Base-by-base conservation (phyloP, 1,139 yeast species). In the Debaryomyces nepalensis region DNA sequence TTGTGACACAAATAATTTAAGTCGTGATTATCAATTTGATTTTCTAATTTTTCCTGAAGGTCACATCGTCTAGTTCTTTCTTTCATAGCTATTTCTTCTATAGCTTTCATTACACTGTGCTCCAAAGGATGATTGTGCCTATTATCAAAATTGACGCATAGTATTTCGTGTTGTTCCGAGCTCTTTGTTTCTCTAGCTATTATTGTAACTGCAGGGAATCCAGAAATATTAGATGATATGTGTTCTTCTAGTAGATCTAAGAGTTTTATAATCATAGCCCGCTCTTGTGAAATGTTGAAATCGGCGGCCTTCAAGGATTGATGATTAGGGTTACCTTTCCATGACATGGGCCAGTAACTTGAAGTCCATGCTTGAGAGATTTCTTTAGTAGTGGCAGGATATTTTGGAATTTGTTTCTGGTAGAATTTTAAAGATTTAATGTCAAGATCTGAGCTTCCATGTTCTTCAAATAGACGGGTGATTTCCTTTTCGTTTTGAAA, bases 271-370 rank as follows among this genome's bases (percentile, higher is more conserved):
- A 85, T 64, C 55, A 78, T 68, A 4, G 51, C 41, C 30, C 56
- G 57, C 35, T 79, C 82, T 22, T 58, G 59, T 0, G 54, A 63
- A 37, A 81, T 68, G 49, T 86, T 79, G 40, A 82, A 65, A 11
- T 60, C 55, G 22, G 77, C 65, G 38, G 80, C 73, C 36, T 79
- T 78, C 18, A 89, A 68, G 34, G 81, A 81, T 55, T 88, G 93
- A 40, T 87, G 84, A 49, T 84, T 75, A 0, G 96, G 95, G 55
- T 91, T 88, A 0, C 98, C 98, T 52, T 90, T 83, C 98, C 98
- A 93, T 24, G 89, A 73, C 45, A 88, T 66, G 0, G 98, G 98
- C 99, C 99, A 93, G 48, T 77, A 79, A 24, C 60, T 48, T 1
- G 58, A 47, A 1, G 91, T 76, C 97, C 97, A 90, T 33, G 69